Percentiles rank a stretch among this genome's conserved stretches.
phyloP scores from a whole-genome alignment of 192 early-diverging fungal species.

The Podila epigama region DNA sequence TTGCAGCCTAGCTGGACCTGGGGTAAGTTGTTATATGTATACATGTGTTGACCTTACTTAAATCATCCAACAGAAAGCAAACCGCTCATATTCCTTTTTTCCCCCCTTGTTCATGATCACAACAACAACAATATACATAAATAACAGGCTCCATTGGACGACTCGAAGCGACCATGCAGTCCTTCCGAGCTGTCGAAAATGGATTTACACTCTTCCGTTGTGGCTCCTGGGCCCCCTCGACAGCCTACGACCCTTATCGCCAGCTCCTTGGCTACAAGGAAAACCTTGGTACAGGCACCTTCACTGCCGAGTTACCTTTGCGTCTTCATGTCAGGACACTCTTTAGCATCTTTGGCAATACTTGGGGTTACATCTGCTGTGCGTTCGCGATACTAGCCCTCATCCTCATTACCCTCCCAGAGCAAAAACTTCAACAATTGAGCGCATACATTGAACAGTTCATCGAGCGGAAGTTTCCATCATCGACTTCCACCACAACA shows the following conservation, averaged over 20 bases:
- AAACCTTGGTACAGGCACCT: slow-evolving; percentile 26
- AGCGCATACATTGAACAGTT: background rate
- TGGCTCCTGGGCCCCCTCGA: slow-evolving; percentile 51
- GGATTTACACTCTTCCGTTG: slow-evolving; percentile 54
- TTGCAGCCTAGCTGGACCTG: slow-evolving; percentile 58
- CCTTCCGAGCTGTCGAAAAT: slow-evolving; percentile 53
- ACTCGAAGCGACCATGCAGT: slow-evolving; percentile 46
- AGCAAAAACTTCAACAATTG: background rate
- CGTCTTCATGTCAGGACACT: slow-evolving; percentile 35
- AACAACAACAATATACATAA: too few species aligned
- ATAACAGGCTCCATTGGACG: slow-evolving; percentile 49
- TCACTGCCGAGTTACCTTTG: slow-evolving; percentile 32
- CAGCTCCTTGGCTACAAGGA: slow-evolving; percentile 42
- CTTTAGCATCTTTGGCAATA: slow-evolving; percentile 23
- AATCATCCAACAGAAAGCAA: too few species aligned
- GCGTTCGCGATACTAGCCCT: slow-evolving; percentile 13
- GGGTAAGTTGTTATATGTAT: slow-evolving; percentile 34
- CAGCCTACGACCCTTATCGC: slow-evolving; percentile 46
- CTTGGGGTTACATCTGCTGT: slow-evolving; percentile 36
- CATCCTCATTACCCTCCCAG: slow-evolving; percentile 14
- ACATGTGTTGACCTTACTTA: too few species aligned
- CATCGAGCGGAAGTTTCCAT: background rate
- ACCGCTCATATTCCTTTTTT: background rate
- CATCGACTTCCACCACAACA: too few species aligned
- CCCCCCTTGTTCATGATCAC: background rate